phyloP scores from a whole-genome alignment of 129 eudicot genomes.

The Smallanthus sonchifolius region DNA sequence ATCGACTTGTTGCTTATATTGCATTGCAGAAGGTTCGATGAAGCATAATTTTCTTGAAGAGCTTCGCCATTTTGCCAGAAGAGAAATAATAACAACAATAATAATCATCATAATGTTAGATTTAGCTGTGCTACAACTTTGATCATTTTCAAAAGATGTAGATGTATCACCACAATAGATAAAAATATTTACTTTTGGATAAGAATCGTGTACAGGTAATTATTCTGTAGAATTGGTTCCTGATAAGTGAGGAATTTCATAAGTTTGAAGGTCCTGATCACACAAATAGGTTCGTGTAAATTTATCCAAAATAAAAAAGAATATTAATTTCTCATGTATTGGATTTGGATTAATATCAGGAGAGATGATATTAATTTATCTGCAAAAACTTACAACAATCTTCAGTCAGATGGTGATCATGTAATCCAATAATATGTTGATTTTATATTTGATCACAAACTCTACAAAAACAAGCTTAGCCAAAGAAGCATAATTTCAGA shows the following conservation, averaged over 20 bases:
- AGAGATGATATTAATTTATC: conserved; percentile 16
- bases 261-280: conserved; percentile 16
- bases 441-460: background rate
- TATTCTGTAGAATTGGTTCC: conserved; percentile 25
- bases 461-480: background rate
- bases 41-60: conserved; percentile 37
- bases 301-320: conserved; percentile 21
- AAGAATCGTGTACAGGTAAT: background rate
- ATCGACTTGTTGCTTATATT: conserved; percentile 81
- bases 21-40: conserved; percentile 73
- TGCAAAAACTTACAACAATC: conserved; percentile 17
- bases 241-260: conserved; percentile 13
- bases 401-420: background rate
- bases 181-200: background rate
- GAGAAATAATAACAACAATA: conserved; percentile 26
- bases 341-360: conserved; percentile 7
- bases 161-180: conserved; percentile 29
- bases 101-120: conserved; percentile 8
- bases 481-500: background rate
- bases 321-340: background rate
- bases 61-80: conserved; percentile 31
- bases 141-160: conserved; percentile 35
- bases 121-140: conserved; percentile 33
- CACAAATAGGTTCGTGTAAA: conserved; percentile 17
- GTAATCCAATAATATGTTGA: conserved; percentile 1